These are phyloP conservation scores for Mycena indigotica DNA, from an alignment of 768 basidiomycete species.

Conservation along the genomic window DNA sequence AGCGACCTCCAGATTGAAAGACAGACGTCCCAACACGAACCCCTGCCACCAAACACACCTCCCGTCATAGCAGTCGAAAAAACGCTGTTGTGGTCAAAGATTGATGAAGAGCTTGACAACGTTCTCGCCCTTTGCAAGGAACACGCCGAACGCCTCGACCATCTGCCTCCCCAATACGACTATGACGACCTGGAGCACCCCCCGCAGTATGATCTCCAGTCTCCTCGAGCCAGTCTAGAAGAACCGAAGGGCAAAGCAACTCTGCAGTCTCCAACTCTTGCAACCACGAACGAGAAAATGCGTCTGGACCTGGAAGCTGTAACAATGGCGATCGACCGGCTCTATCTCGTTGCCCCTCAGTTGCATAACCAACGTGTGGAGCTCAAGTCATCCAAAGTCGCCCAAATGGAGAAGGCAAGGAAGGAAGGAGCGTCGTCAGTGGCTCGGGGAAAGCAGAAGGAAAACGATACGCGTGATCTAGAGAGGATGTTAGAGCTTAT, in stretches of 20 bases:
- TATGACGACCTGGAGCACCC: constrained; percentile 48
- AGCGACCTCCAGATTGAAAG: constrained; percentile 66
- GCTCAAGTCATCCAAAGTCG: constrained; percentile 68
- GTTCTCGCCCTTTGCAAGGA: constrained; percentile 69
- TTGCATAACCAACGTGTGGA: constrained; percentile 93
- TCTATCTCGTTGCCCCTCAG: constrained; percentile 86
- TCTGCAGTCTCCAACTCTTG: constrained; percentile 29
- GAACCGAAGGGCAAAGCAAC: constrained; percentile 34
- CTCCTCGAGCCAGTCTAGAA: constrained; percentile 38
- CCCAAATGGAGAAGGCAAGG: constrained; percentile 73
- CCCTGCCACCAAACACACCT: constrained; percentile 39
- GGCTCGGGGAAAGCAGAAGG: constrained; percentile 45
- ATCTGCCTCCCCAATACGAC: constrained; percentile 53
- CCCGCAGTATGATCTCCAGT: constrained; percentile 55
- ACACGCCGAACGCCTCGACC: constrained; percentile 46
- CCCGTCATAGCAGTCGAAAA: constrained; percentile 58
- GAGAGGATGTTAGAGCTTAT: constrained; percentile 74
- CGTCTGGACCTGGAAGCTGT: constrained; percentile 83
- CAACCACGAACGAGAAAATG: constrained; percentile 70
- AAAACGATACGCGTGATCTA: constrained; percentile 52
- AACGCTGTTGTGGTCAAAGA: constrained; percentile 71
- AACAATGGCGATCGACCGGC: constrained; percentile 84
- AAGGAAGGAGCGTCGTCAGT: constrained; percentile 38
- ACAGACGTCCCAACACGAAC: constrained; percentile 43
- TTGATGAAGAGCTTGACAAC: constrained; percentile 73